phyloP scores from a whole-genome alignment of 371 early-diverging fungal genomes.

The Smittium mucronatum region DNA sequence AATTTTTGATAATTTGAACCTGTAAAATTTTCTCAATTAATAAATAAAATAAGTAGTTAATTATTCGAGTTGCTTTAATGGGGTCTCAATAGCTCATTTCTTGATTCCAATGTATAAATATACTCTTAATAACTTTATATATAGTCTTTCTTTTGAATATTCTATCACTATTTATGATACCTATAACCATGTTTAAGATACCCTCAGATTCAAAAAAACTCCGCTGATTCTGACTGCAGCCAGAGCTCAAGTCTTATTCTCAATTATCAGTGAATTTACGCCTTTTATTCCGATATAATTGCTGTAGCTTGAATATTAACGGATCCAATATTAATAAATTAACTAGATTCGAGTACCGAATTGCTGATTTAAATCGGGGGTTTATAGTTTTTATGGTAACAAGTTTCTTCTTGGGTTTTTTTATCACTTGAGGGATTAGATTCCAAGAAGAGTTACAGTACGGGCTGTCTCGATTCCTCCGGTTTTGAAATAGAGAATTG shows the following conservation, averaged over 20 bases:
- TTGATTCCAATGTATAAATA: not conserved
- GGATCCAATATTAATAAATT: not conserved
- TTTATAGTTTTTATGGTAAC: slow-evolving; percentile 1
- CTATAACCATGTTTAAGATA: not conserved
- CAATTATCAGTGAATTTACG: not conserved
- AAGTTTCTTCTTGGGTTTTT: slow-evolving; percentile 14
- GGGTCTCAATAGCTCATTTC: not conserved
- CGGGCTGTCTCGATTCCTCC: slow-evolving; percentile 14
- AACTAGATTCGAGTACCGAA: not conserved
- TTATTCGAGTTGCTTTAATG: not conserved
- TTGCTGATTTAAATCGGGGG: not conserved
- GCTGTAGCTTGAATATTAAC: not conserved
- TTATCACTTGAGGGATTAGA: slow-evolving; percentile 21
- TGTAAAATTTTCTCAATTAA: not conserved
- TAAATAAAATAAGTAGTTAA: not conserved
- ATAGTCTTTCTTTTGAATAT: not conserved
- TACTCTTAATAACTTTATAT: not conserved
- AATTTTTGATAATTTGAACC: not conserved
- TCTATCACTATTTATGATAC: not conserved
- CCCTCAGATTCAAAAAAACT: not conserved
- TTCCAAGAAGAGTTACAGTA: slow-evolving; percentile 21
- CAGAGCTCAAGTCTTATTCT: not conserved
- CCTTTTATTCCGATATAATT: not conserved
- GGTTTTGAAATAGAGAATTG: slow-evolving; percentile 26
- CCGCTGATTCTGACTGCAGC: not conserved